Evolutionary conservation across 208 protist species (phyloP).

Genomic region (Trypanosoma lewisi): DNA sequence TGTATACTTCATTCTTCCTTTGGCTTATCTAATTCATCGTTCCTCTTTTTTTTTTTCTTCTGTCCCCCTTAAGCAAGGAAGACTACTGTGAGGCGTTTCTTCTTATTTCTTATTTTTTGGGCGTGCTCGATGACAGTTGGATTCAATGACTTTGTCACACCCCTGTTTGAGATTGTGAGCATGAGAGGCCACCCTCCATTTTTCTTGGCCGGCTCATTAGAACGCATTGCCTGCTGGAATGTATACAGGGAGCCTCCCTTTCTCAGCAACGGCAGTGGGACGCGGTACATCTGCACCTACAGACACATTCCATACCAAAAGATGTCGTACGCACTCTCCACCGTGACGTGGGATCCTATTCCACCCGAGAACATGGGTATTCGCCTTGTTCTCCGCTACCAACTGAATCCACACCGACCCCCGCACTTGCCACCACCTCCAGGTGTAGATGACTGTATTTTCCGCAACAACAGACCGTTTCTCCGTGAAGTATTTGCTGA

Average conservation of each 20-base stretch:
- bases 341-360: constrained; percentile 7
- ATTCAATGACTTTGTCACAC: constrained; percentile 3
- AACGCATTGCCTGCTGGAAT: neutral
- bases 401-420: constrained; percentile 21
- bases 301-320: too few relatives aligned
- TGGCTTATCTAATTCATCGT: too few relatives aligned
- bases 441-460: constrained; percentile 1
- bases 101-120: neutral
- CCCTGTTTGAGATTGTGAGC: constrained; percentile 14
- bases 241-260: constrained; percentile 15
- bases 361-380: neutral
- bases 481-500: constrained; percentile 12
- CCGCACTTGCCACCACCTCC: neutral
- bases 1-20: too few relatives aligned
- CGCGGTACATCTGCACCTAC: constrained; percentile 5
- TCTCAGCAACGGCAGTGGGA: constrained; percentile 4
- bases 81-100: too few relatives aligned
- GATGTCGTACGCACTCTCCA: neutral
- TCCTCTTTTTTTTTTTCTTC: too few relatives aligned
- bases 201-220: neutral
- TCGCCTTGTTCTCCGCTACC: constrained; percentile 18
- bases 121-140: neutral
- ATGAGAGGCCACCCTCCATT: constrained; percentile 7
- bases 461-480: neutral
- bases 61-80: too few relatives aligned